Percentiles rank a stretch among this genome's conserved stretches.
Evolutionary conservation across 139 green algal genomes (phyloP).

Genomic region (Desmodesmus armatus): DNA sequence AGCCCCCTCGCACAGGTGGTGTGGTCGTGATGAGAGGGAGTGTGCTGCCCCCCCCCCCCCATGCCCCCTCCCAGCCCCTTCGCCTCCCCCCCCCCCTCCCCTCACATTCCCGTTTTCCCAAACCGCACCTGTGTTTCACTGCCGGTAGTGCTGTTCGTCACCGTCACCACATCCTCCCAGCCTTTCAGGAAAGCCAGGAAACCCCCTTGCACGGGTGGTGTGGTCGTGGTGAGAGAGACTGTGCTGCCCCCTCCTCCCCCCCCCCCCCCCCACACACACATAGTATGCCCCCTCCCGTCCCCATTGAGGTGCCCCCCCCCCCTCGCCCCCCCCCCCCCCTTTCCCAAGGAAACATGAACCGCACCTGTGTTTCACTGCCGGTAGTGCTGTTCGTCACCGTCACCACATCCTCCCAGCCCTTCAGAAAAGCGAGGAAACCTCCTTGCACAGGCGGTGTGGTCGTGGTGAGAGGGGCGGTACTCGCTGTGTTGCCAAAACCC

Average conservation of each 20-base stretch:
- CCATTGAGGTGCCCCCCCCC: too few species aligned
- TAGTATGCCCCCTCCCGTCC: too few species aligned
- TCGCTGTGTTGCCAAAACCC: constrained; percentile 19
- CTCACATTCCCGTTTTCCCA: neutral
- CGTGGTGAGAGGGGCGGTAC: neutral
- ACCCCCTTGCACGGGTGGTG: neutral
- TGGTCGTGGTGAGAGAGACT: neutral
- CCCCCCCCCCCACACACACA: too few species aligned
- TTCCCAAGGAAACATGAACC: too few species aligned
- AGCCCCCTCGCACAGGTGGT: neutral
- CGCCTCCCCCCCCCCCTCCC: too few species aligned
- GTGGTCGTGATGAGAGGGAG: neutral
- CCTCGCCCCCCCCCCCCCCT: too few species aligned
- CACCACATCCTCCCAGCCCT: neutral
- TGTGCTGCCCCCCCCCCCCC: too few species aligned
- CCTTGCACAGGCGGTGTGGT: neutral
- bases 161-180: neutral
- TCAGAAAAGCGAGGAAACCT: constrained; percentile 14
- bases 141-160: neutral
- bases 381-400: neutral
- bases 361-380: neutral
- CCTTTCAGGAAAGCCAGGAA: constrained; percentile 28
- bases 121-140: neutral
- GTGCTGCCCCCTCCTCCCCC: too few species aligned
- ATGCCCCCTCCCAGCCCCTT: too few species aligned